Conservation (phyloP, 2,329 filamentous ascomycete species). For the Cladophialophora carrionii region DNA sequence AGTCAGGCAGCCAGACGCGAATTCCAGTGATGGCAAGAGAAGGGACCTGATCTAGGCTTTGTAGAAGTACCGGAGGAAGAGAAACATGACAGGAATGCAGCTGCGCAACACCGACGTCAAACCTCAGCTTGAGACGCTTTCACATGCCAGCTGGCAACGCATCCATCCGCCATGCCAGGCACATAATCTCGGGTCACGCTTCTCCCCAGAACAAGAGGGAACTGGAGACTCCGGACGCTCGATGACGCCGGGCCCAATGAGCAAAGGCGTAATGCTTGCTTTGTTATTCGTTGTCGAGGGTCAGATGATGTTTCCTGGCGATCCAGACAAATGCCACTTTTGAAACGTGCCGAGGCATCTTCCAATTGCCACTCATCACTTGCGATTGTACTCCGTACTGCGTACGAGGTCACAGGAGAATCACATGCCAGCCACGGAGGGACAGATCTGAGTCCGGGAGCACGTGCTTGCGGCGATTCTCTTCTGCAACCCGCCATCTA, state of each 20-base stretch:
- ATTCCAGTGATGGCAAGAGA: neutral
- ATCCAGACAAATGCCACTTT: slow-evolving; percentile 2
- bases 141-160: slow-evolving; percentile 11
- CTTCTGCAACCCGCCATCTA: neutral
- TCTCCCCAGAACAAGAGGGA: slow-evolving; percentile 11
- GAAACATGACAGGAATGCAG: slow-evolving; percentile 3
- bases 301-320: slow-evolving; percentile 28
- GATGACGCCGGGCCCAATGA: slow-evolving; percentile 11
- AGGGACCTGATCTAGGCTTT: neutral
- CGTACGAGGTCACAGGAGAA: neutral
- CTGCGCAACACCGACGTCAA: slow-evolving; percentile 1
- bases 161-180: neutral
- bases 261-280: slow-evolving; percentile 6
- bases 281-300: slow-evolving; percentile 24
- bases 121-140: slow-evolving; percentile 5
- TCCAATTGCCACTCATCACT: neutral
- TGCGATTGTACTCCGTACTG: too few relatives aligned
- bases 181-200: slow-evolving; percentile 17
- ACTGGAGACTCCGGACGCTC: slow-evolving; percentile 21
- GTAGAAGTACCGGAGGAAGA: slow-evolving; percentile 1
- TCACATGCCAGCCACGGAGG: slow-evolving; percentile 9
- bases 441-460: neutral
- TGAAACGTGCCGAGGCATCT: slow-evolving; percentile 16
- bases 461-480: slow-evolving; percentile 1
- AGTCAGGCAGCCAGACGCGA: slow-evolving; percentile 2